Evolutionary conservation across 2,329 filamentous ascomycete genomes (phyloP), one percentile per base, ranked within the genome.

Genomic region (Fusarium sp.): DNA sequence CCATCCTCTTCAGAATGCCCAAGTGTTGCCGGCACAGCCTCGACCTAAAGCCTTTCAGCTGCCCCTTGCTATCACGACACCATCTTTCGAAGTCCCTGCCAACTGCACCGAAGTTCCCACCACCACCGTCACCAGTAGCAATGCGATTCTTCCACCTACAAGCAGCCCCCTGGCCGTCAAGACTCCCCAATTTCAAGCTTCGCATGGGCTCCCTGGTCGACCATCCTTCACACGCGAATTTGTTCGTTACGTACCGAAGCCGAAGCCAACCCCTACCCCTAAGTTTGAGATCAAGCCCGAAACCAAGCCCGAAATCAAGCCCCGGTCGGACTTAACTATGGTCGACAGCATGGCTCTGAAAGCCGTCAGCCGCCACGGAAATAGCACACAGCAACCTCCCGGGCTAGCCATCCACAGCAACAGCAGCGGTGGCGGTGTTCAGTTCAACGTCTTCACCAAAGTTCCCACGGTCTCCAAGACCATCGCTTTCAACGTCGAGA

Each of bases 361-460:
- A 15, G 19, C 47, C 6, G 36, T 62, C 3, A 26, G 36, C 3
- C 17, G 23, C 1, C 6, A 19, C 4, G 40, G 28, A 4, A 26
- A 36, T 2, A 40, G 38, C 10, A 28, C 26, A 4, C 26, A 12
- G 3, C n/a, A 34, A 1, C 40, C 30, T 2, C 63, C 63, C 2
- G 57, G 52, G 0, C 51, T 67, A 3, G 32, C 56, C 2, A 34
- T 62, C 4, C 20, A 55, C 21, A 65, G 49, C 15, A 62, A 67
- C 51, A 66, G 56, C 4, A 15, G 38, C 1, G 63, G 62, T 4
- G 50, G 62, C 2, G 63, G 52, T 3, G n/a, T 24, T 1, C 63
- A 66, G 7, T n/a, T n/a, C 9, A 56, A 67, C 11, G 28, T 67
- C 5, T 66, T 53, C 15, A 57, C 62, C 4, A 49, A 58, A 15